These are phyloP conservation scores for Sanghuangporus baumii DNA, from an alignment of 1,284 basidiomycete genomes.

Conservation along the genomic window DNA sequence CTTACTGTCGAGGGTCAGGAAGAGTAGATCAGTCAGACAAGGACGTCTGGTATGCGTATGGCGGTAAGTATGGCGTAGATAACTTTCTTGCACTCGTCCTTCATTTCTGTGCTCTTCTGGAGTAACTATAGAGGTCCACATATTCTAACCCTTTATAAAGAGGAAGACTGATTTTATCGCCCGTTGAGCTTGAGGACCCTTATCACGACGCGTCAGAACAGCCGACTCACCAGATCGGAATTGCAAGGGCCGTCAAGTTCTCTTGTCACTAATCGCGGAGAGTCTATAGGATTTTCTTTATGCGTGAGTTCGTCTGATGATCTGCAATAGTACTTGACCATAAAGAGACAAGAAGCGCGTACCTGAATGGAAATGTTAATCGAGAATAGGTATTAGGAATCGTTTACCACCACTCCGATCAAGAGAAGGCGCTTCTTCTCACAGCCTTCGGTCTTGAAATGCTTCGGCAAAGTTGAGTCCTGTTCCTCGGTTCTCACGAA, in stretches of 20 bases:
- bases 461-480: no score
- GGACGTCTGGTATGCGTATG: constrained; percentile 5
- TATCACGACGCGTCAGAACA: neutral
- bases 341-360: neutral
- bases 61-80: constrained; percentile 9
- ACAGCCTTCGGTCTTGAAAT: neutral
- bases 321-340: neutral
- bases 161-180: neutral
- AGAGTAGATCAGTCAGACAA: neutral
- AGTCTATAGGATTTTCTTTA: neutral
- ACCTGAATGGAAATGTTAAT: neutral
- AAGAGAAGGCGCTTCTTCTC: neutral
- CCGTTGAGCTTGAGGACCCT: neutral
- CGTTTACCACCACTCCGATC: neutral
- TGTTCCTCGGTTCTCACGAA: neutral
- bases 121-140: neutral
- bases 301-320: neutral
- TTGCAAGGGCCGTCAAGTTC: neutral
- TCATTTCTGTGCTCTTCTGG: neutral
- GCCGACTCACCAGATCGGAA: neutral
- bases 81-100: neutral
- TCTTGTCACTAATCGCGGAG: neutral
- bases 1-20: neutral
- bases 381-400: neutral
- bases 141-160: neutral